Percentiles rank a stretch among this genome's conserved stretches.
These are phyloP conservation scores for Nigrograna mackinnonii DNA, from an alignment of 2,329 filamentous ascomycete species.

Conservation along the genomic window DNA sequence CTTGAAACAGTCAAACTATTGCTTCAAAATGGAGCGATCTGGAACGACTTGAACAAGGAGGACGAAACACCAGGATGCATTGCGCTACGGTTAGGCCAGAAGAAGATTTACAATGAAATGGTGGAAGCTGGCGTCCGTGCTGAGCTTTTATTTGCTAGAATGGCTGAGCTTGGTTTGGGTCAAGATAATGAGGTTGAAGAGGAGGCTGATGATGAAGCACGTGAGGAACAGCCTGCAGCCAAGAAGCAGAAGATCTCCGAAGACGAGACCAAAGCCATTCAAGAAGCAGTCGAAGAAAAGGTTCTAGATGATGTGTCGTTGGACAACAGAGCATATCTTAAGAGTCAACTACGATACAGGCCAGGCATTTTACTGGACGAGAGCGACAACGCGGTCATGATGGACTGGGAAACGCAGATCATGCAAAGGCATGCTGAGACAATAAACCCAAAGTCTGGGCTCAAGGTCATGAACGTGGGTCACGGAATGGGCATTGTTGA, in stretches of 20 bases:
- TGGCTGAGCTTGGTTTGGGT: slow-evolving; percentile 35
- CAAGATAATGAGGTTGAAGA: slow-evolving; percentile 22
- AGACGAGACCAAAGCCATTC: slow-evolving; percentile 27
- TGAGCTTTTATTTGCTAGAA: slow-evolving; percentile 37
- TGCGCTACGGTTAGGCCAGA: slow-evolving; percentile 34
- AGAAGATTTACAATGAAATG: slow-evolving; percentile 40
- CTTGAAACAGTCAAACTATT: slow-evolving; percentile 33
- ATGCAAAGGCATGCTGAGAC: slow-evolving; percentile 77
- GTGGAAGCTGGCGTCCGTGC: slow-evolving; percentile 41
- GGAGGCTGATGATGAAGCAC: slow-evolving; percentile 24
- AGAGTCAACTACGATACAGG: slow-evolving; percentile 35
- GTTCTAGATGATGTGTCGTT: slow-evolving; percentile 36
- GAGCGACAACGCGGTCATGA: slow-evolving; percentile 85
- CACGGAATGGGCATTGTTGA: slow-evolving; percentile 93
- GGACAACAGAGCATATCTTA: slow-evolving; percentile 46
- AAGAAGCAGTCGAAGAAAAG: slow-evolving; percentile 24
- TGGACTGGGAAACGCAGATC: slow-evolving; percentile 87
- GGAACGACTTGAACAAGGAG: slow-evolving; percentile 42
- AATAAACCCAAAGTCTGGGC: slow-evolving; percentile 63
- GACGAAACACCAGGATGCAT: slow-evolving; percentile 44
- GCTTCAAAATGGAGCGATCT: slow-evolving; percentile 42
- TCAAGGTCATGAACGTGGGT: slow-evolving; percentile 80
- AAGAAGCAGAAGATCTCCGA: slow-evolving; percentile 38
- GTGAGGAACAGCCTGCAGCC: slow-evolving; percentile 28
- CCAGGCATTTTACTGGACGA: slow-evolving; percentile 65